Conservation (phyloP, 176 grass and related monocot species). For the Neostapfia colusana region DNA sequence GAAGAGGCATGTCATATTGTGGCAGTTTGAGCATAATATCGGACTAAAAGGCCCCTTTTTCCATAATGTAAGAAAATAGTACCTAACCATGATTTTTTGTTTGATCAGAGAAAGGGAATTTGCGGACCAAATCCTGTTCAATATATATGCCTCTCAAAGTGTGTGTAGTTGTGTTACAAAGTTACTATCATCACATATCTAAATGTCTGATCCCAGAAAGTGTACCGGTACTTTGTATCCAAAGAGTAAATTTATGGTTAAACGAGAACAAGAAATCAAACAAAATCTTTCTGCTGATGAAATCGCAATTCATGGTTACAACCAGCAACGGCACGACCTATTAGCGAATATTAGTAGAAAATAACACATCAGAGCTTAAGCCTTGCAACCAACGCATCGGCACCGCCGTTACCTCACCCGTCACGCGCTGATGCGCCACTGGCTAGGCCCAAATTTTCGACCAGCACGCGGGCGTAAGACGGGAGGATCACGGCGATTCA, state of each 20-base stretch:
- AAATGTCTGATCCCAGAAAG: not conserved
- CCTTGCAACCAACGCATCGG: not conserved
- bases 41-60: not conserved
- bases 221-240: not conserved
- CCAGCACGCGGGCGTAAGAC: not conserved
- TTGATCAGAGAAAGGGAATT: not conserved
- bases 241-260: not conserved
- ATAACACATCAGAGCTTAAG: not conserved
- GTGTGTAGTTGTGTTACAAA: not conserved
- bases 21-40: not conserved
- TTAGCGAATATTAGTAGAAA: not conserved
- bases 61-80: not conserved
- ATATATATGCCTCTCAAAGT: not conserved
- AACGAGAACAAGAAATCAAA: not conserved
- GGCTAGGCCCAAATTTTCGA: not conserved
- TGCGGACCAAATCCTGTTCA: not conserved
- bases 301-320: not conserved
- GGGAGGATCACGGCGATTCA: not conserved
- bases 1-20: not conserved
- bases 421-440: not conserved
- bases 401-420: not conserved
- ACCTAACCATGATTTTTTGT: not conserved
- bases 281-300: not conserved
- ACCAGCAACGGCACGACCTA: not conserved
- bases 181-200: constrained; percentile 4